phyloP scores from a whole-genome alignment of 2,329 filamentous ascomycete genomes.

The Colletotrichum tofieldiae region DNA sequence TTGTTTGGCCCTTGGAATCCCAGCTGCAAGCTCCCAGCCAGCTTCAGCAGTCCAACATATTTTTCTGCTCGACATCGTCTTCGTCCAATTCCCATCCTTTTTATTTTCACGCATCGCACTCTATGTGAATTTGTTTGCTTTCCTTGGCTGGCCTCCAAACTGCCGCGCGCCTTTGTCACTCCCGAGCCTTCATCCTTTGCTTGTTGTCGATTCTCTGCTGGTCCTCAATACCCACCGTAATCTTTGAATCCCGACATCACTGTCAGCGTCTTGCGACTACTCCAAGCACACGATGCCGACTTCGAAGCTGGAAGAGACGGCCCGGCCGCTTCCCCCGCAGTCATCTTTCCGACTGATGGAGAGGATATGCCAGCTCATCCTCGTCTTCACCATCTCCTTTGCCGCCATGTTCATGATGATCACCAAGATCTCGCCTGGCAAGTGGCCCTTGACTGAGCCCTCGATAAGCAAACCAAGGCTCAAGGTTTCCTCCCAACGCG shows the following conservation, averaged over 20 bases:
- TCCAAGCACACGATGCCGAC: slow-evolving; percentile 19
- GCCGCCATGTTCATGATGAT: slow-evolving; percentile 42
- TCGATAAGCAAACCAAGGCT: slow-evolving; percentile 35
- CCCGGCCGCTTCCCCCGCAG: slow-evolving; percentile 34
- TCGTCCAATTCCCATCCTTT: slow-evolving; percentile 15
- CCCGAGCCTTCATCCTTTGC: background rate
- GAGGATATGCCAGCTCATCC: slow-evolving; percentile 37
- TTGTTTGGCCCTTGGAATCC: slow-evolving; percentile 39
- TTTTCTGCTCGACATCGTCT: slow-evolving; percentile 19
- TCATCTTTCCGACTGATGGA: slow-evolving; percentile 26
- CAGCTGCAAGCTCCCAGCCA: slow-evolving; percentile 14
- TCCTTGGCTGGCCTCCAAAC: background rate
- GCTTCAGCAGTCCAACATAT: slow-evolving; percentile 20
- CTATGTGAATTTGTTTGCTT: background rate
- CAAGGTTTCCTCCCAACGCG: slow-evolving; percentile 22
- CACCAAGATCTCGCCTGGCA: slow-evolving; percentile 43
- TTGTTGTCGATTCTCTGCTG: background rate
- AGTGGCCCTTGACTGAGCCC: slow-evolving; percentile 38
- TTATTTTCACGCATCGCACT: slow-evolving; percentile 13
- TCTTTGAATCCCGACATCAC: background rate
- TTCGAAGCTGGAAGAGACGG: slow-evolving; percentile 30
- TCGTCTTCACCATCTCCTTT: slow-evolving; percentile 41
- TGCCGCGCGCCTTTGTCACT: background rate
- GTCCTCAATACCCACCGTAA: background rate
- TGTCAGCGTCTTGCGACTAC: background rate